Conservation (phyloP, 176 grass and related monocot species). For the Oryza punctata region DNA sequence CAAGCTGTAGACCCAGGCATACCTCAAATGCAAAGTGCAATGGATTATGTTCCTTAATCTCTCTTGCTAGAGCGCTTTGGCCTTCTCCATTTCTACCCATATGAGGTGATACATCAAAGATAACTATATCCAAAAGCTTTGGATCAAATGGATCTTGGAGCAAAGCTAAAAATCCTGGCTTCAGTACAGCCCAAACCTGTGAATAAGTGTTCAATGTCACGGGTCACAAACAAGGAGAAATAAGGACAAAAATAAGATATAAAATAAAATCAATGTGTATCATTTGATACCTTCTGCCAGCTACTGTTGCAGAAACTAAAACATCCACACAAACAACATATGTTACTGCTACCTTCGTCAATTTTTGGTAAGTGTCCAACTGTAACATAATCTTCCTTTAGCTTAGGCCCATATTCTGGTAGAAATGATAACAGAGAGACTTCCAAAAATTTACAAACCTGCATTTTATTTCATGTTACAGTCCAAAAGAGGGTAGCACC, state of each 20-base stretch:
- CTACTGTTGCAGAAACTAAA: conserved; percentile 64
- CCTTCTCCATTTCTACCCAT: conserved; percentile 50
- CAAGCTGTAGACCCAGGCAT: conserved; percentile 23
- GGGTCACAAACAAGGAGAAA: conserved; percentile 5
- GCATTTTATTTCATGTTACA: conserved; percentile 35
- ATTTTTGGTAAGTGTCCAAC: conserved; percentile 65
- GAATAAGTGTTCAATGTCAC: conserved; percentile 21
- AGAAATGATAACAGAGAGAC: conserved; percentile 71
- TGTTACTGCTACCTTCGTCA: conserved; percentile 46
- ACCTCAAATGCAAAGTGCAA: conserved; percentile 82
- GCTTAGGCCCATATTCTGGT: conserved; percentile 73
- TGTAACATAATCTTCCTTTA: conserved; percentile 83
- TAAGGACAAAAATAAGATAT: conserved; percentile 13
- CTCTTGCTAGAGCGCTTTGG: conserved; percentile 54
- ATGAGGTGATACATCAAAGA: conserved; percentile 70
- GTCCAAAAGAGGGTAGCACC: conserved; percentile 18
- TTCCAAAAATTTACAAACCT: conserved; percentile 80
- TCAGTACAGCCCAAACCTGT: conserved; percentile 90
- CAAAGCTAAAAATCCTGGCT: conserved; percentile 86
- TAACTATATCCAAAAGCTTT: conserved; percentile 81
- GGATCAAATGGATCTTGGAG: conserved; percentile 84
- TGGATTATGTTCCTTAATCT: conserved; percentile 79
- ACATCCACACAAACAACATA: conserved; percentile 45
- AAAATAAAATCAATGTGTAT: not conserved
- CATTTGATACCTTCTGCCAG: conserved; percentile 65